A percentile compares a stretch with the other conserved stretches of the same genome.
Evolutionary conservation across 2,329 filamentous ascomycete species (phyloP).

Genomic region (Tolypocladium capitatum): DNA sequence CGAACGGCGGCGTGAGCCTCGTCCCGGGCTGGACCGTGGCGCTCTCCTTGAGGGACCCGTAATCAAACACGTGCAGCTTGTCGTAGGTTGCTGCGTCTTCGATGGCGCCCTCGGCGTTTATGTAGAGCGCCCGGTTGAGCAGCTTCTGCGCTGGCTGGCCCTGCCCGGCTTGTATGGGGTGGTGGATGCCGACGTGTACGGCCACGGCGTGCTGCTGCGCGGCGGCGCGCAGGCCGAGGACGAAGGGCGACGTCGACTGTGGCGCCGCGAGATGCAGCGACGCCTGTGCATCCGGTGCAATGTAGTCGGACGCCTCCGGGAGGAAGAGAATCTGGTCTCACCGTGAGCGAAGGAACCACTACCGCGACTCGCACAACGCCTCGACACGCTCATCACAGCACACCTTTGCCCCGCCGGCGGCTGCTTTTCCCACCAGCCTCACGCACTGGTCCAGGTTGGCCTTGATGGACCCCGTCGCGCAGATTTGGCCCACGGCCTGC

Average conservation of each 20-base stretch:
- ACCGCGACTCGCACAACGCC: too few species aligned
- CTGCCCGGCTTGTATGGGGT: conserved; percentile 32
- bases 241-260: conserved; percentile 54
- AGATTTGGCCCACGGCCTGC: conserved; percentile 74
- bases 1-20: conserved; percentile 53
- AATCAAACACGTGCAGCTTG: conserved; percentile 85
- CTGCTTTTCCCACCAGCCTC: conserved; percentile 57
- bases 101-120: conserved; percentile 29
- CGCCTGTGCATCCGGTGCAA: conserved; percentile 54
- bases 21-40: conserved; percentile 54
- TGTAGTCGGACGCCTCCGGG: conserved; percentile 85
- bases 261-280: conserved; percentile 59
- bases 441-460: conserved; percentile 73
- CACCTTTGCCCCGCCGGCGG: conserved; percentile 65
- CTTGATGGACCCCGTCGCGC: conserved; percentile 64
- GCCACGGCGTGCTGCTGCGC: conserved; percentile 51
- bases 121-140: conserved; percentile 41
- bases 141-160: conserved; percentile 16
- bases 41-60: conserved; percentile 34
- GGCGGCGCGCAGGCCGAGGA: conserved; percentile 57
- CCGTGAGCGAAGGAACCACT: background rate
- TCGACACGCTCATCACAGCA: background rate
- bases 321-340: conserved; percentile 63
- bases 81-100: conserved; percentile 47
- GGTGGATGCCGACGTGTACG: conserved; percentile 82